A percentile compares a stretch with the other conserved stretches of the same genome.
Evolutionary conservation across 2,329 filamentous ascomycete genomes (phyloP).

Genomic region (Diaporthe amygdali): DNA sequence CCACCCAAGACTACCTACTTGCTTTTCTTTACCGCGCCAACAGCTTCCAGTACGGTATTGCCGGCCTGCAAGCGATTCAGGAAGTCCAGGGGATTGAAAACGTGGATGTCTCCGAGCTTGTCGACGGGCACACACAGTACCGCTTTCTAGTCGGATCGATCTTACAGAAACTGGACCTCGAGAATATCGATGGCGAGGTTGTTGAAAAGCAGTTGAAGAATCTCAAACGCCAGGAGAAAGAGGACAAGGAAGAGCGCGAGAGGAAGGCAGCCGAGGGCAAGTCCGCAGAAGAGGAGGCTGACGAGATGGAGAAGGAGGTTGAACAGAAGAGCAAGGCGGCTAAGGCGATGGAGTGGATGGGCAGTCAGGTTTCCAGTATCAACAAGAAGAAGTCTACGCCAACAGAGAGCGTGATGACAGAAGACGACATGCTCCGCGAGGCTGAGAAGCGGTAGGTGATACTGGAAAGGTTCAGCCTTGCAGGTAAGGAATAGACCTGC

Average conservation of each 20-base stretch:
- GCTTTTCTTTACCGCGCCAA: conserved; percentile 87
- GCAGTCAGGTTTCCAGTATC: conserved; percentile 14
- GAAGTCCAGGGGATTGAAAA: conserved; percentile 71
- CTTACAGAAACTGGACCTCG: conserved; percentile 33
- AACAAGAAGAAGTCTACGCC: conserved; percentile 2
- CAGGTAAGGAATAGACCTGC: too few relatives aligned
- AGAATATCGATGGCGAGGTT: conserved; percentile 19
- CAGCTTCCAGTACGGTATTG: conserved; percentile 81
- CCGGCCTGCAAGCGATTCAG: conserved; percentile 77
- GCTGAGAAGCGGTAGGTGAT: neutral
- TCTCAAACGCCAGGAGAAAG: conserved; percentile 23
- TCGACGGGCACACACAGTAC: conserved; percentile 46
- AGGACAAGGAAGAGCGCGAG: conserved; percentile 20
- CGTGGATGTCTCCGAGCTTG: conserved; percentile 56
- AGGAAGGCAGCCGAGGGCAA: conserved; percentile 18
- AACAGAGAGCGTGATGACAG: neutral
- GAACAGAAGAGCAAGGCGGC: conserved; percentile 2
- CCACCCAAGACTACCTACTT: conserved; percentile 84
- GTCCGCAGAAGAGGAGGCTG: conserved; percentile 21
- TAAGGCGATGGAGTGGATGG: conserved; percentile 15
- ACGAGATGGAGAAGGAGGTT: conserved; percentile 23
- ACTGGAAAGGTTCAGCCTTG: rapidly evolving
- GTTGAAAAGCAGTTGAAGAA: conserved; percentile 25
- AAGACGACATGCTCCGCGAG: neutral
- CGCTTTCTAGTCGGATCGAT: conserved; percentile 54